These are phyloP conservation scores for Geotrichum australiense DNA, from an alignment of 1,139 yeast genomes.

Conservation along the genomic window DNA sequence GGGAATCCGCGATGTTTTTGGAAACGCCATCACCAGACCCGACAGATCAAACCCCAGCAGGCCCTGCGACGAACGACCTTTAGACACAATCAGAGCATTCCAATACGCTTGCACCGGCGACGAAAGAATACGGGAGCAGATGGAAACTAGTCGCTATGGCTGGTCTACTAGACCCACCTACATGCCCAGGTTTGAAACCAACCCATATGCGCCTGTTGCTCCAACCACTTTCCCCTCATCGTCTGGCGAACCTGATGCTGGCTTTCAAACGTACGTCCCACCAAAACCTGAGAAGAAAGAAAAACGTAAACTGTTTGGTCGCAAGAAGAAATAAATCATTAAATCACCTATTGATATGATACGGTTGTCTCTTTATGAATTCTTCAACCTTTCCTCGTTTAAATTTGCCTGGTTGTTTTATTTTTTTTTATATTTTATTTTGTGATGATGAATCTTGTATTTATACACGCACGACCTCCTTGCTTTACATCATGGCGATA, in stretches of 20 bases:
- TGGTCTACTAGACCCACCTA: conserved; percentile 65
- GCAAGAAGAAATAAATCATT: conserved; percentile 4
- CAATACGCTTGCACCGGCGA: conserved; percentile 94
- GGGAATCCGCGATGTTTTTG: conserved; percentile 70
- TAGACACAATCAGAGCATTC: conserved; percentile 87
- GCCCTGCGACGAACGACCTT: conserved; percentile 85
- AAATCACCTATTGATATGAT: background rate
- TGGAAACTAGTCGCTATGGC: conserved; percentile 71
- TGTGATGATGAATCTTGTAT: background rate
- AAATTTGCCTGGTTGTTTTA: background rate
- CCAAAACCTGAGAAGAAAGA: conserved; percentile 7
- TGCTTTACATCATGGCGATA: no score
- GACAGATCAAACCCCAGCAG: conserved; percentile 92
- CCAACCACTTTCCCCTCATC: background rate
- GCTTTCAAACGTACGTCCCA: conserved; percentile 5
- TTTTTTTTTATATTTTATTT: background rate
- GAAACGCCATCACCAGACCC: conserved; percentile 62
- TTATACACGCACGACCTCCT: no score
- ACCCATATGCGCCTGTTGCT: conserved; percentile 33
- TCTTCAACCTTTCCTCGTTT: background rate
- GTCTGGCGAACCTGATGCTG: background rate
- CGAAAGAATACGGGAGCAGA: conserved; percentile 61
- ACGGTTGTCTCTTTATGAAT: background rate
- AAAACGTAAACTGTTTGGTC: conserved; percentile 5
- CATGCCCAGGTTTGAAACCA: conserved; percentile 35